A percentile compares a stretch with the other conserved stretches of the same genome.
Evolutionary conservation across 768 basidiomycete species (phyloP).

Genomic region (Ramaria sp.): DNA sequence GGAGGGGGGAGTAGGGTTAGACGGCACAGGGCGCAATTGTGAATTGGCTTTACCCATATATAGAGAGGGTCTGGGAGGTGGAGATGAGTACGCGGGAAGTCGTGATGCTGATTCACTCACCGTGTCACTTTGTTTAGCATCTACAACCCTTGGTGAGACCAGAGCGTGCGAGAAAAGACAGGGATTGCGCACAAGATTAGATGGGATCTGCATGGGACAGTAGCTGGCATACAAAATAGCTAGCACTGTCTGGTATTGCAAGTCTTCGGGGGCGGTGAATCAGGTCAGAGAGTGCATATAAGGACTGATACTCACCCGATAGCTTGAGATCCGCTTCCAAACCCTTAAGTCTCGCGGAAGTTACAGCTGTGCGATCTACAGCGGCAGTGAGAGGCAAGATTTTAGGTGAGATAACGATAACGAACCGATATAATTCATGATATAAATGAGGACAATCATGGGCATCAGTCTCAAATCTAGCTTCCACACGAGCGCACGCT

Average conservation of each 20-base stretch:
- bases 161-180: not conserved
- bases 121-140: constrained; percentile 44
- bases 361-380: constrained; percentile 16
- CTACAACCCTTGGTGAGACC: constrained; percentile 20
- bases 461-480: constrained; percentile 47
- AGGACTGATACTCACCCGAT: constrained; percentile 15
- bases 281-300: not conserved
- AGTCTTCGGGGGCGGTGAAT: constrained; percentile 21
- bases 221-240: constrained; percentile 49
- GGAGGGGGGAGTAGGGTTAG: not conserved
- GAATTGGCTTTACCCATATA: constrained; percentile 34
- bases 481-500: constrained; percentile 37
- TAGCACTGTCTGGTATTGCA: constrained; percentile 41
- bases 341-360: constrained; percentile 29
- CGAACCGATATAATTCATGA: constrained; percentile 30
- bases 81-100: not conserved
- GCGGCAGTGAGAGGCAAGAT: too few relatives aligned
- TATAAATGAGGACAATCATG: constrained; percentile 46
- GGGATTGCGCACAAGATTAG: constrained; percentile 42
- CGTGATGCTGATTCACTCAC: constrained; percentile 19
- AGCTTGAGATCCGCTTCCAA: constrained; percentile 29
- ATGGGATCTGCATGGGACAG: constrained; percentile 53
- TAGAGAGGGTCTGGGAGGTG: constrained; percentile 34
- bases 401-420: not conserved
- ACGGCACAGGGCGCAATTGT: not conserved